Conservation (phyloP, 495 filamentous ascomycete genomes). For the Chlorociboria aeruginascens region DNA sequence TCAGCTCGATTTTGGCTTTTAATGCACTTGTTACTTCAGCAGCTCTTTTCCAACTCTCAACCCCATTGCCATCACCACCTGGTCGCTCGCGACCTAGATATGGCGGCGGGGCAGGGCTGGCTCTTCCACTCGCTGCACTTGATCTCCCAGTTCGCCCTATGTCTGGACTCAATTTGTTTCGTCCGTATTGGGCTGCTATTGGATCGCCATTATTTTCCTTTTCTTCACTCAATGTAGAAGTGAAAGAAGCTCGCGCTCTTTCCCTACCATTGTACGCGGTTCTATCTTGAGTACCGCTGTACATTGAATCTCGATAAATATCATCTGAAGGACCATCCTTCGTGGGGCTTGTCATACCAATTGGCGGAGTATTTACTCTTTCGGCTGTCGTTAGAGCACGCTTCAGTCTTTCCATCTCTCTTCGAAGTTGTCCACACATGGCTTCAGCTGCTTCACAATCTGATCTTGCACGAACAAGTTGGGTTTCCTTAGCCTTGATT, state of each 20-base stretch:
- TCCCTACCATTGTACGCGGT: not conserved
- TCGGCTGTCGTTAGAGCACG: conserved; percentile 50
- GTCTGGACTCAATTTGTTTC: conserved; percentile 43
- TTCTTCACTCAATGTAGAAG: conserved; percentile 67
- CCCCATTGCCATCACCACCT: conserved; percentile 27
- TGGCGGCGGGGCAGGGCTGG: conserved; percentile 13
- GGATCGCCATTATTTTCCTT: conserved; percentile 56
- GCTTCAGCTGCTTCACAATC: conserved; percentile 85
- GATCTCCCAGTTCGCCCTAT: conserved; percentile 24
- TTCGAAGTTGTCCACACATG: conserved; percentile 64
- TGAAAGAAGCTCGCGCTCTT: conserved; percentile 50
- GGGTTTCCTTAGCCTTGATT: conserved; percentile 97
- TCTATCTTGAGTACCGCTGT: conserved; percentile 16
- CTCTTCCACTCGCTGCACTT: conserved; percentile 22
- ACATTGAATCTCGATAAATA: conserved; percentile 43
- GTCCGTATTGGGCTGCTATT: conserved; percentile 22
- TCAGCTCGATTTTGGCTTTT: conserved; percentile 86
- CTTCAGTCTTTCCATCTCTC: conserved; percentile 89
- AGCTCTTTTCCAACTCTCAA: conserved; percentile 94
- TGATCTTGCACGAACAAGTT: conserved; percentile 79
- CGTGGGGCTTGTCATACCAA: conserved; percentile 29
- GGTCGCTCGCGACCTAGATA: conserved; percentile 15
- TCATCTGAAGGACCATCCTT: conserved; percentile 31
- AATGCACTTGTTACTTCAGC: conserved; percentile 98
- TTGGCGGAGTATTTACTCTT: conserved; percentile 26